phyloP scores from a whole-genome alignment of 306 rosid species.

The Alnus glutinosa region DNA sequence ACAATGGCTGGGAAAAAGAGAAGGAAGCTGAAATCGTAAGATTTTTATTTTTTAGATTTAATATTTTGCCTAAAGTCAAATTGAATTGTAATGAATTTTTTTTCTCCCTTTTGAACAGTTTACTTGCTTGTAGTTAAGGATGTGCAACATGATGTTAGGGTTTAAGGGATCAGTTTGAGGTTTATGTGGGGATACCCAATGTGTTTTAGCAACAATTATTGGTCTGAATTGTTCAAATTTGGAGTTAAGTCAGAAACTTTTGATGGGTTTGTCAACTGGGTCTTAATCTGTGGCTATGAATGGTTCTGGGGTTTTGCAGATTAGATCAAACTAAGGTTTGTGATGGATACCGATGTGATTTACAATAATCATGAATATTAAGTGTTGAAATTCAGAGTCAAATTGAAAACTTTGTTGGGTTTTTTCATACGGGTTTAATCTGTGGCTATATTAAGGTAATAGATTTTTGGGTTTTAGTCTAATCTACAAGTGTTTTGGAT shows the following conservation, averaged over 20 bases:
- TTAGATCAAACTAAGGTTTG: conserved; percentile 1
- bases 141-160: neutral
- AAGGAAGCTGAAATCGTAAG: conserved; percentile 68
- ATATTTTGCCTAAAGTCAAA: neutral
- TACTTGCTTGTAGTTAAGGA: neutral
- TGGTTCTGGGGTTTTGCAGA: conserved; percentile 20
- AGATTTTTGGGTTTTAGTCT: neutral
- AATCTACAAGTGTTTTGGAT: neutral
- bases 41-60: neutral
- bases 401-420: neutral
- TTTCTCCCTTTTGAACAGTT: neutral
- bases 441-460: neutral
- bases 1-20: conserved; percentile 62
- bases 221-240: conserved; percentile 23
- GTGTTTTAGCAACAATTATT: conserved; percentile 4
- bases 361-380: neutral
- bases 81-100: neutral
- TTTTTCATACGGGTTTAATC: neutral
- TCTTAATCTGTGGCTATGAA: conserved; percentile 1
- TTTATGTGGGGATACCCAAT: conserved; percentile 7
- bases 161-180: conserved; percentile 34
- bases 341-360: neutral
- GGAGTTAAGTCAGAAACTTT: neutral
- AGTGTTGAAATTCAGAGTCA: conserved; percentile 1
- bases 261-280: neutral